Evolutionary conservation across 306 rosid genomes (phyloP), one percentile per base, ranked within the genome.

Genomic region (Quercus engelmannii): DNA sequence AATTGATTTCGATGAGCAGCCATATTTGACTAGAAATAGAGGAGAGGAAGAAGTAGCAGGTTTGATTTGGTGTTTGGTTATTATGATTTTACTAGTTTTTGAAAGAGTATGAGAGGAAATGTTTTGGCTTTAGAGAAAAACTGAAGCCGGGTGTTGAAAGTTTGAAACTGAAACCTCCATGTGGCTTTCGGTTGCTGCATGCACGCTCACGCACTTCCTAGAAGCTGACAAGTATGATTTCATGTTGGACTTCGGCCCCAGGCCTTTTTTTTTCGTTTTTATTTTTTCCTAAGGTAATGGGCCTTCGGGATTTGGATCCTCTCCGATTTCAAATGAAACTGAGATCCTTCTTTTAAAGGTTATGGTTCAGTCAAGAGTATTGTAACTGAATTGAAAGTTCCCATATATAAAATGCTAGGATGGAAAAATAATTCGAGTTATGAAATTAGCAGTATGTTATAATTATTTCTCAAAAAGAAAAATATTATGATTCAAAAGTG

Each of bases 11-110:
- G 46, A 41, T 72, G 41, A 5, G 73, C 77, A n/a, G 74, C 73
- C 64, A 51, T 79, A 51, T 20, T 69, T 79, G 73, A 79, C 82
- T n/a, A 26, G 58, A 49, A 71, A 43, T 58, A 11, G 30, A 41
- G 26, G 2, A 20, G 26, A 51, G 11, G 26, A 26, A 30, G n/a
- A 25, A 43, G 67, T 61, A 9, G 13, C 13, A 15, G 74, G 74
- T 46, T 70, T 46, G 72, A 23, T 70, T 70, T 23, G 55, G 30
- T 46, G 31, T 46, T 23, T 70, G n/a, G 19, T 38, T 70, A 18
- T 33, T 10, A 65, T 31, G 46, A 41, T 41, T 41, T 31, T 19
- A 14, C 26, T 14, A 30, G 26, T 18, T 43, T 33, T 67, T 2
- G 72, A 33, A 8, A 31, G 26, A 67, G 72, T 67, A 18, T 15